phyloP scores from a whole-genome alignment of 257 asterid species.

The Nicotiana attenuata region DNA sequence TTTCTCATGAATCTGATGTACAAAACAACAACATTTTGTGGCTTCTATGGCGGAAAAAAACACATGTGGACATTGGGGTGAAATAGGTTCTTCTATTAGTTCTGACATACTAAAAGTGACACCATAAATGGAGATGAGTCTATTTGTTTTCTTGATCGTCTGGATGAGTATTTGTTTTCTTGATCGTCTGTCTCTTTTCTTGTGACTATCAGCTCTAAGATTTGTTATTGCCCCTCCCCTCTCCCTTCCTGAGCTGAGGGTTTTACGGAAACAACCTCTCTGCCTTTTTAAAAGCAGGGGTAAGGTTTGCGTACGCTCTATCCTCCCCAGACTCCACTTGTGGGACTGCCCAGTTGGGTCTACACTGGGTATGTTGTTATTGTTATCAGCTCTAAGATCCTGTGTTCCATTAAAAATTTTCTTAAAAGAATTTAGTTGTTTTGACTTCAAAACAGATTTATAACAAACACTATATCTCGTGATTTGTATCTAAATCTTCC shows the following conservation, averaged over 20 bases:
- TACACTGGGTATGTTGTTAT: too few species aligned
- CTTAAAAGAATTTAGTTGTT: neutral
- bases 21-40: neutral
- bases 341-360: too few species aligned
- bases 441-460: neutral
- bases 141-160: neutral
- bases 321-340: too few species aligned
- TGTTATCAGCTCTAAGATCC: neutral
- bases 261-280: too few species aligned
- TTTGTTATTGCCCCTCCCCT: too few species aligned
- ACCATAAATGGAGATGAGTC: neutral
- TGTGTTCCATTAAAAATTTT: neutral
- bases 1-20: neutral
- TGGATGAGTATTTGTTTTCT: too few species aligned
- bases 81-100: neutral
- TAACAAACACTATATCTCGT: neutral
- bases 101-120: neutral
- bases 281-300: too few species aligned
- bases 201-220: neutral
- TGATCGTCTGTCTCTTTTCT: neutral
- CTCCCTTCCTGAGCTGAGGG: too few species aligned
- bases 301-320: too few species aligned
- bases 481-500: neutral
- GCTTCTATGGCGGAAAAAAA: neutral
- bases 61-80: neutral